phyloP scores from a whole-genome alignment of 2,329 filamentous ascomycete species.

The Fusarium circinatum region DNA sequence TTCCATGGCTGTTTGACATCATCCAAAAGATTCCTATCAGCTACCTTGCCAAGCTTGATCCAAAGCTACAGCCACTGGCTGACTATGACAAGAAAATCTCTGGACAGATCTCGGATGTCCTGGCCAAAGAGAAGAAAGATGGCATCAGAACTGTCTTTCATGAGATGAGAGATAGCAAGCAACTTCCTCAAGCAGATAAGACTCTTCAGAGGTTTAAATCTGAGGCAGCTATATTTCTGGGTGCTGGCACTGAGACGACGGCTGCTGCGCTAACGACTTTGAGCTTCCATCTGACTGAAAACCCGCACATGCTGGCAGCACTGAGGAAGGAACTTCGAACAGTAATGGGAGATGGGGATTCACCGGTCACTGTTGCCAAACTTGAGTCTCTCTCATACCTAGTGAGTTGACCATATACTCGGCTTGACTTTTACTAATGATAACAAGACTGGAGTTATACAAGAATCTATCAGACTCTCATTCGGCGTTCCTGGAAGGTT shows the following conservation, averaged over 20 bases:
- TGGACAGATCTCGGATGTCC: neutral
- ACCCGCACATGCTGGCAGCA: neutral
- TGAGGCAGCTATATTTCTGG: neutral
- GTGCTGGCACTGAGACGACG: neutral
- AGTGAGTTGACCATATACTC: neutral
- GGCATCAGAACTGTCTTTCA: neutral
- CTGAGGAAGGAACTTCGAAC: neutral
- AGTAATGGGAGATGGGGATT: neutral
- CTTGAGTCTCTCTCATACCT: neutral
- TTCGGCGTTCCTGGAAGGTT: neutral
- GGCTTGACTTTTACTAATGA: neutral
- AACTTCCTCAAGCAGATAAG: neutral
- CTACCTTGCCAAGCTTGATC: neutral
- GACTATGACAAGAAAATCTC: neutral
- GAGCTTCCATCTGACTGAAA: neutral
- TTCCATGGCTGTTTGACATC: neutral
- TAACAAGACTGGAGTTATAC: neutral
- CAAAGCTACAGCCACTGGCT: neutral
- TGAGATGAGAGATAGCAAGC: constrained; percentile 8
- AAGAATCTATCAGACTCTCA: neutral
- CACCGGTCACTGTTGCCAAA: neutral
- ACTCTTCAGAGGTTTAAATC: constrained; percentile 2
- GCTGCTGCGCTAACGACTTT: neutral
- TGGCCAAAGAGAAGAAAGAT: neutral
- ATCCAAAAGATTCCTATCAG: neutral